These are phyloP conservation scores for Agrostemma githago DNA, from an alignment of 148 eudicot genomes.

Conservation along the genomic window DNA sequence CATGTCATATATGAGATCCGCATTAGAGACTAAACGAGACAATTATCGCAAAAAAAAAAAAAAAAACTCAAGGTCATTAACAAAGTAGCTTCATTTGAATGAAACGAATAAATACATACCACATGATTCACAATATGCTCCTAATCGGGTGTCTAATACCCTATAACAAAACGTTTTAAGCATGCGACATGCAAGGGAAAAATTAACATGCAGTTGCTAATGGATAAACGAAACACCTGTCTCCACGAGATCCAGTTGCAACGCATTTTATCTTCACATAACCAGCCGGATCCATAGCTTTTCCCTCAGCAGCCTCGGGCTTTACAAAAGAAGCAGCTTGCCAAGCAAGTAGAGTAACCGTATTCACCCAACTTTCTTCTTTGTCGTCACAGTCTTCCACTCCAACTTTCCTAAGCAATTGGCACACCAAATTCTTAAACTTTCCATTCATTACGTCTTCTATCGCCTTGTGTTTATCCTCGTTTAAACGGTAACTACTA, in stretches of 20 bases:
- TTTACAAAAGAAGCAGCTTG: slow-evolving; percentile 72
- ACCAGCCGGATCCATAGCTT: slow-evolving; percentile 89
- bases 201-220: not conserved
- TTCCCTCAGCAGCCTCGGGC: slow-evolving; percentile 61
- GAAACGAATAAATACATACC: not conserved
- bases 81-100: not conserved
- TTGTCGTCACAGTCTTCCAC: slow-evolving; percentile 33
- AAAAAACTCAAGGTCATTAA: not conserved
- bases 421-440: slow-evolving; percentile 68
- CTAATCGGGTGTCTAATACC: not conserved
- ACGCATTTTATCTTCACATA: slow-evolving; percentile 89
- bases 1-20: not conserved
- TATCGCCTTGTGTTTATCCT: slow-evolving; percentile 54
- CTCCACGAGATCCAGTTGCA: slow-evolving; percentile 59
- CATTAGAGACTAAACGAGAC: not conserved
- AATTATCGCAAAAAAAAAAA: not conserved
- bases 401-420: slow-evolving; percentile 57
- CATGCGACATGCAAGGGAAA: not conserved
- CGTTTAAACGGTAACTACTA: slow-evolving; percentile 41
- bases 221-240: slow-evolving; percentile 45
- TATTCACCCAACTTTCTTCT: slow-evolving; percentile 69
- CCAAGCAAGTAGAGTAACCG: slow-evolving; percentile 82
- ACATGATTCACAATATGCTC: not conserved
- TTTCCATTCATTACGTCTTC: slow-evolving; percentile 73
- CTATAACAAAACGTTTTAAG: not conserved